Evolutionary conservation across 2,329 filamentous ascomycete species (phyloP).

Genomic region (Nannizziopsis barbatae): DNA sequence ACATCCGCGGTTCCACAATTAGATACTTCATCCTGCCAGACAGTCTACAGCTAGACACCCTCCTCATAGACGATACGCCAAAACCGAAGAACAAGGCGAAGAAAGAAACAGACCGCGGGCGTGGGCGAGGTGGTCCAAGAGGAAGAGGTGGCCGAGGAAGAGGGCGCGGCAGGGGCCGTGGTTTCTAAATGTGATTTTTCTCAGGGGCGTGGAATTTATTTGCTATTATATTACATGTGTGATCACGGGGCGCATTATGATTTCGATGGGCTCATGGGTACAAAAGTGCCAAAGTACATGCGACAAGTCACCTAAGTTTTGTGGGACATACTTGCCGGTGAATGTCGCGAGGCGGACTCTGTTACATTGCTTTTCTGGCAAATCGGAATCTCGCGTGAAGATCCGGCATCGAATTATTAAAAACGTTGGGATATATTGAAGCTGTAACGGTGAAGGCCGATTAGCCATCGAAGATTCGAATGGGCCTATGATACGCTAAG

Average conservation of each 20-base stretch:
- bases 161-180: constrained; percentile 42
- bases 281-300: background rate
- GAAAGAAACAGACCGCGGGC: constrained; percentile 62
- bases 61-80: constrained; percentile 89
- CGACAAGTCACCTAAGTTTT: background rate
- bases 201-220: constrained; percentile 18
- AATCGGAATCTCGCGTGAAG: too few species aligned
- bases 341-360: too few species aligned
- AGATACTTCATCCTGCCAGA: constrained; percentile 95
- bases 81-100: constrained; percentile 99
- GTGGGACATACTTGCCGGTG: too few species aligned
- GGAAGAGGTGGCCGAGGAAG: constrained; percentile 43
- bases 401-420: too few species aligned
- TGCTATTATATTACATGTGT: constrained; percentile 5
- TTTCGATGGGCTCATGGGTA: too few species aligned
- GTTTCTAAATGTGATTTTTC: constrained; percentile 22
- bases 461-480: background rate
- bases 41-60: constrained; percentile 83
- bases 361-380: too few species aligned
- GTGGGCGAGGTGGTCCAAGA: constrained; percentile 38
- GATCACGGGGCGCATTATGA: too few species aligned
- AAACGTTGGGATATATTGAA: background rate
- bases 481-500: background rate
- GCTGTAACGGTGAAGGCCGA: background rate
- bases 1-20: constrained; percentile 90